phyloP scores from a whole-genome alignment of 345 rosid species.

The Lagerstroemia speciosa region DNA sequence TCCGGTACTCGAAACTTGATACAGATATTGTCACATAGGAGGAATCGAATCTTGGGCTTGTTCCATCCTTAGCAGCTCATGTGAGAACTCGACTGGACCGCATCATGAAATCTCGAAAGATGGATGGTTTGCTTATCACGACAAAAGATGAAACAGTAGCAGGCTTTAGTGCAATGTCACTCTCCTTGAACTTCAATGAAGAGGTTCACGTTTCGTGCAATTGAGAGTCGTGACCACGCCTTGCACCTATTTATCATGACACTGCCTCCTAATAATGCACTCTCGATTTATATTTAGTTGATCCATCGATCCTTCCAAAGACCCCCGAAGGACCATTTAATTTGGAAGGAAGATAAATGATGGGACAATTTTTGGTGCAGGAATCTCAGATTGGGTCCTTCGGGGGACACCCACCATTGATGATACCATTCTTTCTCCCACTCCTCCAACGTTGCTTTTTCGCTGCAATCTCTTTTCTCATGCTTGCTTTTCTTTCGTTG shows the following conservation, averaged over 20 bases:
- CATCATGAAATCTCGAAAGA: no score
- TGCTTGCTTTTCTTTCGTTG: neutral
- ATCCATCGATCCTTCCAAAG: neutral
- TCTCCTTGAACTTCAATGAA: no score
- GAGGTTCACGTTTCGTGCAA: neutral
- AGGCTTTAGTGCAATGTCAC: no score
- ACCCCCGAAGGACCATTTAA: neutral
- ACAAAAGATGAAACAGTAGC: no score
- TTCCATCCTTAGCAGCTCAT: no score
- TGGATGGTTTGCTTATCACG: no score
- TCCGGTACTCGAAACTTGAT: no score
- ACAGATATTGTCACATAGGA: no score
- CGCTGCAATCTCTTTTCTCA: neutral
- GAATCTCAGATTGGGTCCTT: neutral
- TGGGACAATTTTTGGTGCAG: neutral
- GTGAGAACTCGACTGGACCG: no score
- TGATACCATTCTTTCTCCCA: neutral
- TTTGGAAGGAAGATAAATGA: neutral
- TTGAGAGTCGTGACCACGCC: neutral
- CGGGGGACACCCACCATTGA: neutral
- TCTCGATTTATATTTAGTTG: neutral
- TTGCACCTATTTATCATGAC: neutral
- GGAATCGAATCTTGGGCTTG: no score
- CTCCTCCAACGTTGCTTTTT: neutral
- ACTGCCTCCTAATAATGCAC: neutral